These are phyloP conservation scores for Penicillium hesseltinei DNA, from an alignment of 2,329 filamentous ascomycete species.

Conservation along the genomic window DNA sequence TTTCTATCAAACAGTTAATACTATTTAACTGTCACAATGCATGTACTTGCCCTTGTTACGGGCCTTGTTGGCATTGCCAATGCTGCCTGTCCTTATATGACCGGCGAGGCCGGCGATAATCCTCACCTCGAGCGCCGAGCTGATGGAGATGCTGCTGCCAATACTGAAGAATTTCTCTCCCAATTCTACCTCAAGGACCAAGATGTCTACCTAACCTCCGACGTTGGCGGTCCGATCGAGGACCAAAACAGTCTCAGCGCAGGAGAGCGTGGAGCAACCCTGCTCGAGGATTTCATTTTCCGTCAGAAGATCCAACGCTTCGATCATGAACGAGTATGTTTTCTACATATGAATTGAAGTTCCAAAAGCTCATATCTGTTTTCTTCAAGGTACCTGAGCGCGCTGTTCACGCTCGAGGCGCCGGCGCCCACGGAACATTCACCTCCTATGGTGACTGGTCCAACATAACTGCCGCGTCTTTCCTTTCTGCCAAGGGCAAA, in stretches of 20 bases:
- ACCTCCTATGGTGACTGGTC: slow-evolving; percentile 64
- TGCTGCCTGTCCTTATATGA: slow-evolving; percentile 45
- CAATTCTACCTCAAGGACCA: slow-evolving; percentile 54
- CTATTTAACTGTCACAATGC: slow-evolving; percentile 22
- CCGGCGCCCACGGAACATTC: slow-evolving; percentile 68
- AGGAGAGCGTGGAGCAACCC: slow-evolving; percentile 64
- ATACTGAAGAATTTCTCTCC: slow-evolving; percentile 43
- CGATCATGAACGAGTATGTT: slow-evolving; percentile 65
- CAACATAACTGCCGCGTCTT: slow-evolving; percentile 68
- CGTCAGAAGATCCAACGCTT: slow-evolving; percentile 70
- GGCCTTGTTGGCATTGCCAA: slow-evolving; percentile 36
- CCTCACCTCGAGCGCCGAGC: slow-evolving; percentile 24
- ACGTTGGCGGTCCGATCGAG: slow-evolving; percentile 65
- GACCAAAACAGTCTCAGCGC: slow-evolving; percentile 66
- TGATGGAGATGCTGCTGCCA: slow-evolving; percentile 26
- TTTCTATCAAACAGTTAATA: background rate
- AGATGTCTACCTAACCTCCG: slow-evolving; percentile 59
- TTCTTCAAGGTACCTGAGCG: slow-evolving; percentile 56
- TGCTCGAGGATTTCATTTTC: slow-evolving; percentile 71
- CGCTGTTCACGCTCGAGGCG: slow-evolving; percentile 68
- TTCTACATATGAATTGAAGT: background rate
- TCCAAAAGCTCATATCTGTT: slow-evolving; percentile 1
- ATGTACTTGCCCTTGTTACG: slow-evolving; percentile 23
- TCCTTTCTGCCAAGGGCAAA: slow-evolving; percentile 58
- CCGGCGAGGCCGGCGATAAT: slow-evolving; percentile 25